phyloP scores from a whole-genome alignment of 2,329 filamentous ascomycete genomes.

The Claviceps sp. region DNA sequence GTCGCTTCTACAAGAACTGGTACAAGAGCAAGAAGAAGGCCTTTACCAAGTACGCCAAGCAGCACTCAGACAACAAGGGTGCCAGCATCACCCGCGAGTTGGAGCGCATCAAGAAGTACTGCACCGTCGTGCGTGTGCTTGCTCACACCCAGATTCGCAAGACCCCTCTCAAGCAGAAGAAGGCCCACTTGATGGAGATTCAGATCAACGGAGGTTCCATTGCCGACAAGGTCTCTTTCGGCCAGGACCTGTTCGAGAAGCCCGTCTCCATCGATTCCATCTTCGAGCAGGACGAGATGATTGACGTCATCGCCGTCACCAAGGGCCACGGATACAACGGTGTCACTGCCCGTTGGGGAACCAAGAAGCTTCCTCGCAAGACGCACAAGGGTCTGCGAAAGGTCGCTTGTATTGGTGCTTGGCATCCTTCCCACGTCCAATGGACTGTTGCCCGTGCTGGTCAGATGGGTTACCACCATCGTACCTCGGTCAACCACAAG shows the following conservation, averaged over 20 bases:
- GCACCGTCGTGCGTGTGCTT: slow-evolving; percentile 96
- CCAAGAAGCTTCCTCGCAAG: slow-evolving; percentile 99
- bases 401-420: slow-evolving; percentile 99
- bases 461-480: slow-evolving; percentile 99
- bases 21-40: slow-evolving; percentile 99
- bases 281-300: slow-evolving; percentile 99
- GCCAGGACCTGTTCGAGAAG: slow-evolving; percentile 97
- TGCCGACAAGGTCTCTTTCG: slow-evolving; percentile 94
- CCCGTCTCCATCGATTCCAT: slow-evolving; percentile 81
- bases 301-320: slow-evolving; percentile 97
- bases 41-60: slow-evolving; percentile 99
- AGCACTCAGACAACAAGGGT: slow-evolving; percentile 90
- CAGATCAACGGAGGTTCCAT: slow-evolving; percentile 97
- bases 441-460: slow-evolving; percentile 99
- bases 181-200: slow-evolving; percentile 99
- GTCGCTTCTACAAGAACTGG: slow-evolving; percentile 99
- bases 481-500: slow-evolving; percentile 99
- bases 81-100: slow-evolving; percentile 90
- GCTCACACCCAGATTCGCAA: slow-evolving; percentile 99
- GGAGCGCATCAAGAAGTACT: slow-evolving; percentile 99
- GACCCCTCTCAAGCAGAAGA: slow-evolving; percentile 99
- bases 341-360: slow-evolving; percentile 97
- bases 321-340: slow-evolving; percentile 98
- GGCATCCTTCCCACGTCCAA: slow-evolving; percentile 99
- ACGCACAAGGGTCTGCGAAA: slow-evolving; percentile 99